These are phyloP conservation scores for Pythium vanterpoolii DNA, from an alignment of 352 stramenopile genomes.

Conservation along the genomic window DNA sequence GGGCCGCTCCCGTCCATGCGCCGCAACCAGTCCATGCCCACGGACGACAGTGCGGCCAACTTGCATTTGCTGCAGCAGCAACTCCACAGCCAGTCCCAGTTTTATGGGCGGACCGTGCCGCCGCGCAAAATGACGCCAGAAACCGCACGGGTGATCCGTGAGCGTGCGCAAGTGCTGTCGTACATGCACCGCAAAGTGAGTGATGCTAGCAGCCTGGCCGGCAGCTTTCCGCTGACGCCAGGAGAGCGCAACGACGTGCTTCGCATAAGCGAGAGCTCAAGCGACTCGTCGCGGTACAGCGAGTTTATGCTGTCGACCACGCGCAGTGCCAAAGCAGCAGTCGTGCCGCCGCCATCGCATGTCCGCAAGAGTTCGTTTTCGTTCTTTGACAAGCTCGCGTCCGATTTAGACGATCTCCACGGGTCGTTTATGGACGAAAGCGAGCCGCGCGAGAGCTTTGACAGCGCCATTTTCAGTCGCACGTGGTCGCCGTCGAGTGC, in stretches of 20 bases:
- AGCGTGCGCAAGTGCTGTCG: constrained; percentile 81
- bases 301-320: constrained; percentile 44
- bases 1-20: constrained; percentile 7
- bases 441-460: constrained; percentile 21
- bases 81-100: constrained; percentile 23
- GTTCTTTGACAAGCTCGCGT: constrained; percentile 85
- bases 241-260: constrained; percentile 30
- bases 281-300: constrained; percentile 49
- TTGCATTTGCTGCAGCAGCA: constrained; percentile 22
- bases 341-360: constrained; percentile 17
- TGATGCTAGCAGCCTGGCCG: constrained; percentile 59
- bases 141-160: constrained; percentile 68
- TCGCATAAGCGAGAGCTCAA: constrained; percentile 66
- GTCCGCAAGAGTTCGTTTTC: constrained; percentile 79
- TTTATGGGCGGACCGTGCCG: constrained; percentile 13
- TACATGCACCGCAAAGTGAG: constrained; percentile 86
- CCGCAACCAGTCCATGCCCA: constrained; percentile 22
- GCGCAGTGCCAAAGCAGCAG: constrained; percentile 38
- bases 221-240: constrained; percentile 40
- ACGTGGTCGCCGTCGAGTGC: constrained; percentile 27
- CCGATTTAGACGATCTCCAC: constrained; percentile 58
- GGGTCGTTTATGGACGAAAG: constrained; percentile 36
- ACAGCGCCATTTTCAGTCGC: constrained; percentile 25
- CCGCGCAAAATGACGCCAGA: constrained; percentile 30
- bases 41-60: neutral